Base-by-base conservation (phyloP, 2,329 filamentous ascomycete genomes). In the Knoxdaviesia proteae region DNA sequence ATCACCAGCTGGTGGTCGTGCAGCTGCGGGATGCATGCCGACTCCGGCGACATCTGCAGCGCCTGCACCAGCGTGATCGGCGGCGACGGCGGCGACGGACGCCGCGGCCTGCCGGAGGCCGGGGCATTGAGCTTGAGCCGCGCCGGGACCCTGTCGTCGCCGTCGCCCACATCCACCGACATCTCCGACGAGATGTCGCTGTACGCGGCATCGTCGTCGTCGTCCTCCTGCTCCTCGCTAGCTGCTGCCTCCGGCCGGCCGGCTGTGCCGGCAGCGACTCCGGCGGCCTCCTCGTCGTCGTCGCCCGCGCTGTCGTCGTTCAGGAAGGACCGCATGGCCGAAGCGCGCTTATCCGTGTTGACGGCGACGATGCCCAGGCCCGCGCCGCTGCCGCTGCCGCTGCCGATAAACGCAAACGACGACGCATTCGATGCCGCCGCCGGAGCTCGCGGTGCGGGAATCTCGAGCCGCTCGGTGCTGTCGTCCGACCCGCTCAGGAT, bases 121-220 rank as follows among this genome's bases (percentile, higher is more conserved):
- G n/a, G n/a, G 20, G 9, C 8, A 5, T 11, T 38, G 9, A 55
- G 39, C 56, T 49, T 39, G 40, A 44, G 29, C 31, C 43, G n/a
- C 47, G 46, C 37, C n/a, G 30, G 31, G 11, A 36, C 49, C 1
- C 49, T 48, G 1, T 54, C 55, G 9, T 58, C 58, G 6, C 51
- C 48, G 6, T 58, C 59, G 3, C 63, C 50, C 2, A 61, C 54
- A n/a, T 74, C 69, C 1, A 60, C 56, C 1, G 74, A 78, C 38
- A 79, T 49, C 48, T 78, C 74, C 0, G 74, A 78, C 2, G 74
- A 80, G 6, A 79, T 59, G 46, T 78, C 73, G 32, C 67, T 74
- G 37, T 66, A 20, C 20, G 20, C 20, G 20, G 20, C 20, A 20
- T 20, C 20, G 20, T 20, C 20, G 20, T 20, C 20, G 20, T 20